Conservation (phyloP, 2,329 filamentous ascomycete genomes). For the Colletotrichum aenigma region DNA sequence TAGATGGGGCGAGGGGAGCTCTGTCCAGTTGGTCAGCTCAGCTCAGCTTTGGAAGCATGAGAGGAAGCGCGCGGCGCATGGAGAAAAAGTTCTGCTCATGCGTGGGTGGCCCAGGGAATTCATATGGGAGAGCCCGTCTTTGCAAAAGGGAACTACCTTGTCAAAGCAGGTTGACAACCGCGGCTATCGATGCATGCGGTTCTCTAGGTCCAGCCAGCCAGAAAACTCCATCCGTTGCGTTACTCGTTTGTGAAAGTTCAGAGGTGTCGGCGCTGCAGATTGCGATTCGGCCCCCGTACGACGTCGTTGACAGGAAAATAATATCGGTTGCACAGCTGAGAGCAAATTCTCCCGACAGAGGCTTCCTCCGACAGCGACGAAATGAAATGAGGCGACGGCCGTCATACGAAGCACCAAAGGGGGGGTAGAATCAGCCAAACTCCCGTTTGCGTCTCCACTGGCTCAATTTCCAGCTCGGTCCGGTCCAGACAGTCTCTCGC, state of each 20-base stretch:
- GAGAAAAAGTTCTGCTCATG: not conserved
- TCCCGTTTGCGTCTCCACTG: slow-evolving; percentile 17
- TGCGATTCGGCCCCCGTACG: not conserved
- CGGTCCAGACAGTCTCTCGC: not conserved
- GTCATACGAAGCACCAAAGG: slow-evolving; percentile 9
- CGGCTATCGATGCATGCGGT: slow-evolving; percentile 20
- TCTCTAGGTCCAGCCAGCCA: not conserved
- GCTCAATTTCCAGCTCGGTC: slow-evolving; percentile 4
- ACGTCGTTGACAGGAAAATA: not conserved
- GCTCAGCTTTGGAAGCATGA: not conserved
- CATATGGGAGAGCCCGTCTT: not conserved
- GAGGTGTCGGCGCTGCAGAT: not conserved
- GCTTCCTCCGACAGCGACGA: not conserved
- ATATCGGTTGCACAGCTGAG: slow-evolving; percentile 10
- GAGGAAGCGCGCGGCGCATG: not conserved
- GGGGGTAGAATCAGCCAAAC: not conserved
- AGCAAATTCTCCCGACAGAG: not conserved
- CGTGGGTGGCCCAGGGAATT: not conserved
- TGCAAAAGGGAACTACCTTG: slow-evolving; percentile 19
- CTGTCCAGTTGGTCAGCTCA: slow-evolving; percentile 13
- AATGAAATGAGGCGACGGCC: slow-evolving; percentile 1
- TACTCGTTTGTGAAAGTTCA: not conserved
- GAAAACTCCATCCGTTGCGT: slow-evolving; percentile 10
- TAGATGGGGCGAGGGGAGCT: not conserved
- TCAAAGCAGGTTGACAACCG: slow-evolving; percentile 5